Base-by-base conservation (phyloP, 1,284 basidiomycete species). In the Sporisorium iseilematis-ciliati region DNA sequence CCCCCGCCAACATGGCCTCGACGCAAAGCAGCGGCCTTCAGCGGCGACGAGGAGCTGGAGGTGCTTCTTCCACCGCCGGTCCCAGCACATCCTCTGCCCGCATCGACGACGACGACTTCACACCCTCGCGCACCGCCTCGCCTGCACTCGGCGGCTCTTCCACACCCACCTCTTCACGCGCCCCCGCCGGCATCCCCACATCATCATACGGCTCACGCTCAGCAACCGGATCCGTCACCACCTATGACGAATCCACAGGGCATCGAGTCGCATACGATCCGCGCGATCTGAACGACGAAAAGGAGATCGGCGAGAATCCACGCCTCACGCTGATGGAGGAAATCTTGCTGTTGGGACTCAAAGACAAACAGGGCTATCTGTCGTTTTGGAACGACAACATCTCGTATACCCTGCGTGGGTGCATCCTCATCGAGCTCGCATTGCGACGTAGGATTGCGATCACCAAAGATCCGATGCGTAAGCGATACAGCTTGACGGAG, bases 261-360 rank as follows among this genome's bases (percentile, higher is more conserved):
- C 82, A 82, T 46, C 70, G 77, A 87, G 90, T 99, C 80, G 96
- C 96, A 2, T 98, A 90, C 84, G 96, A 99, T 87, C 95, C 95
- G 0, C 88, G 95, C 61, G 97, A 99, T 87, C 87, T 97, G 76
- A 90, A 92, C 78, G 88, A 91, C 80, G 91, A 90, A 52, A 87
- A 89, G 51, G 93, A 97, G 85, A 90, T 91, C 63, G 88, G 87
- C 40, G 90, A 90, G 84, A 89, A 92, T 85, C 97, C 96, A 0
- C 89, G 89, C 67, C 87, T 99, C 78, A 99, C 96, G 10, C 89
- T 99, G 63, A 94, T 99, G 93, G 96, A 99, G 87, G 97, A 99
- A 87, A 91, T 99, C 18, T 87, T 99, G 59, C 86, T 99, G 59
- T 88, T 99, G 16, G 96, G 97, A 2, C 87, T 94, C 56, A 95